Percentiles rank a stretch among this genome's conserved stretches.
Evolutionary conservation across 352 stramenopile genomes (phyloP).

Genomic region (Globisporangium spiculum): DNA sequence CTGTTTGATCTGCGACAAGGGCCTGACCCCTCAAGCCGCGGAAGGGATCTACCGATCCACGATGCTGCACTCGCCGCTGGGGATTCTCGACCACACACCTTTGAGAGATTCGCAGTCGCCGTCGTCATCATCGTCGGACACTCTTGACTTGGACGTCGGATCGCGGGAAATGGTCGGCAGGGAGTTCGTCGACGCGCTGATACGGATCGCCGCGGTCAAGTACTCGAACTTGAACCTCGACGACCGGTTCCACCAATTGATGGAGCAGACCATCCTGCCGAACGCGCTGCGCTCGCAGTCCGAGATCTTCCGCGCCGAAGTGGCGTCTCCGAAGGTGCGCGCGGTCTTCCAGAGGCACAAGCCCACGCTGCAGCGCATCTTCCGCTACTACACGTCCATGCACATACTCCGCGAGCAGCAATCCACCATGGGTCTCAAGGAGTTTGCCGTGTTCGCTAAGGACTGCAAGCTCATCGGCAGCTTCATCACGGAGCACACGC

Average conservation of each 20-base stretch:
- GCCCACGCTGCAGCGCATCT: slow-evolving; percentile 58
- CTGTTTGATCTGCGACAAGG: slow-evolving; percentile 47
- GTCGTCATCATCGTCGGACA: background rate
- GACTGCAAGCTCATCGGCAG: slow-evolving; percentile 76
- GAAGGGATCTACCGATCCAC: slow-evolving; percentile 45
- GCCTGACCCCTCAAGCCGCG: slow-evolving; percentile 32
- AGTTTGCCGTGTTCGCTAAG: slow-evolving; percentile 58
- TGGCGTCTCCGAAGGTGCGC: slow-evolving; percentile 63
- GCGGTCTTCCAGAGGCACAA: slow-evolving; percentile 79
- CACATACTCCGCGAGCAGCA: slow-evolving; percentile 68
- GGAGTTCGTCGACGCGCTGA: slow-evolving; percentile 69
- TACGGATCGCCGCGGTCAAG: slow-evolving; percentile 56
- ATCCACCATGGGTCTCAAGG: slow-evolving; percentile 62
- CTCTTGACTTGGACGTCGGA: background rate
- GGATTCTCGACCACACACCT: background rate
- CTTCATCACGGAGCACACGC: slow-evolving; percentile 75
- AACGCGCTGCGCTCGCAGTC: slow-evolving; percentile 67
- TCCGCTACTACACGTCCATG: slow-evolving; percentile 82
- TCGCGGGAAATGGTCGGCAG: slow-evolving; percentile 48
- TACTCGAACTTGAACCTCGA: slow-evolving; percentile 40
- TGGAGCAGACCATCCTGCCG: slow-evolving; percentile 66
- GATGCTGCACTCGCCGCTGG: slow-evolving; percentile 23
- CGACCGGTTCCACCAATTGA: slow-evolving; percentile 60
- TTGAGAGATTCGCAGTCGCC: background rate
- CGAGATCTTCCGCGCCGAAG: slow-evolving; percentile 71